Evolutionary conservation across 73 alveolate species (phyloP).

Genomic region (Tetrahymena elliotti): DNA sequence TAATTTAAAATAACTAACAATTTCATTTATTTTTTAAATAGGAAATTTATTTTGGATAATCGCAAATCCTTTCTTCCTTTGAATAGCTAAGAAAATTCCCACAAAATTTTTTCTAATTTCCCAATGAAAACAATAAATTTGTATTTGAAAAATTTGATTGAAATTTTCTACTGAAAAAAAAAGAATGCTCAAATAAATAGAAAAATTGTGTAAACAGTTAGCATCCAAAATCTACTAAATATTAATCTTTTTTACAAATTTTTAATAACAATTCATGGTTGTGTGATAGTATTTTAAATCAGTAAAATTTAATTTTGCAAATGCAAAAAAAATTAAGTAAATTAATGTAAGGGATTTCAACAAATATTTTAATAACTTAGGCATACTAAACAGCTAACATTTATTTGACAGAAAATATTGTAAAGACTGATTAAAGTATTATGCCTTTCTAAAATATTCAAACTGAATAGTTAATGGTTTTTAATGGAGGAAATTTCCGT

Average conservation of each 20-base stretch:
- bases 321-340: not conserved
- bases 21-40: too few relatives aligned
- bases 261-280: not conserved
- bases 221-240: too few relatives aligned
- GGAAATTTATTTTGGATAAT: not conserved
- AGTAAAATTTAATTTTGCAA: not conserved
- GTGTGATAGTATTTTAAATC: too few relatives aligned
- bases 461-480: not conserved
- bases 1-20: not conserved
- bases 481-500: not conserved
- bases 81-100: not conserved
- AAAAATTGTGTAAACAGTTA: not conserved
- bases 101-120: too few relatives aligned
- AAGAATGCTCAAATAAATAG: not conserved
- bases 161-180: not conserved
- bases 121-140: not conserved
- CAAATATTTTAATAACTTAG: not conserved
- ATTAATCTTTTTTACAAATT: too few relatives aligned
- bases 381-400: not conserved
- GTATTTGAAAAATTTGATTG: not conserved
- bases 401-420: not conserved
- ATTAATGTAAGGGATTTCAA: not conserved
- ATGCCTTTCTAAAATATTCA: not conserved
- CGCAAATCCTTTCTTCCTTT: not conserved
- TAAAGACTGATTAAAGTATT: not conserved